A percentile compares a stretch with the other conserved stretches of the same genome.
Evolutionary conservation across 1,284 basidiomycete genomes (phyloP).

Genomic region (Ceratobasidium theobromae): DNA sequence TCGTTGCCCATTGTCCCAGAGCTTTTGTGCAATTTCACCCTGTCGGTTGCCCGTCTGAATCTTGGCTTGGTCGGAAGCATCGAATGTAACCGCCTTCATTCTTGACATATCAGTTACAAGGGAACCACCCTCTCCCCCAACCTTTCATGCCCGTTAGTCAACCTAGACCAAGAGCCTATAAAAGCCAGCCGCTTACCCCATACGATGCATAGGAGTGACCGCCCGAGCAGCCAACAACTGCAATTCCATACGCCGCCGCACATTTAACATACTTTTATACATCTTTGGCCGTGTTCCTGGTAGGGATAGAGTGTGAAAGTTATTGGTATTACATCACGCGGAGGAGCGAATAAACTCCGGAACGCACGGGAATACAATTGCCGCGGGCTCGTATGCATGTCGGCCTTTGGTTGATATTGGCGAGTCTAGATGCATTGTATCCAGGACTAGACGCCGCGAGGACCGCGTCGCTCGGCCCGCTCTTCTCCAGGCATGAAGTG

Average conservation of each 20-base stretch:
- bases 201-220: conserved; percentile 37
- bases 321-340: background rate
- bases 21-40: conserved; percentile 31
- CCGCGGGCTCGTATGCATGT: conserved; percentile 33
- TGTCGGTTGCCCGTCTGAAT: conserved; percentile 35
- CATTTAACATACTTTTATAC: conserved; percentile 35
- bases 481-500: conserved; percentile 16
- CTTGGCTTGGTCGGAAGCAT: conserved; percentile 4
- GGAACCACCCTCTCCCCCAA: conserved; percentile 34
- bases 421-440: background rate
- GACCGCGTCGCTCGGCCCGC: background rate
- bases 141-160: background rate
- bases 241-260: conserved; percentile 21
- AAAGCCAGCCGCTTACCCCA: conserved; percentile 19
- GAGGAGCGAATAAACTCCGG: no score
- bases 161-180: background rate
- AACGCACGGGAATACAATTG: conserved; percentile 36
- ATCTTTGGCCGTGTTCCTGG: conserved; percentile 23
- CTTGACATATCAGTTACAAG: conserved; percentile 34
- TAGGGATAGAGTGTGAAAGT: background rate
- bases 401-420: conserved; percentile 33
- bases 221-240: conserved; percentile 36
- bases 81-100: conserved; percentile 34
- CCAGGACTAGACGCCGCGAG: background rate
- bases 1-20: conserved; percentile 34